Evolutionary conservation across 73 alveolate genomes (phyloP).

Genomic region (Loxodes magnus): DNA sequence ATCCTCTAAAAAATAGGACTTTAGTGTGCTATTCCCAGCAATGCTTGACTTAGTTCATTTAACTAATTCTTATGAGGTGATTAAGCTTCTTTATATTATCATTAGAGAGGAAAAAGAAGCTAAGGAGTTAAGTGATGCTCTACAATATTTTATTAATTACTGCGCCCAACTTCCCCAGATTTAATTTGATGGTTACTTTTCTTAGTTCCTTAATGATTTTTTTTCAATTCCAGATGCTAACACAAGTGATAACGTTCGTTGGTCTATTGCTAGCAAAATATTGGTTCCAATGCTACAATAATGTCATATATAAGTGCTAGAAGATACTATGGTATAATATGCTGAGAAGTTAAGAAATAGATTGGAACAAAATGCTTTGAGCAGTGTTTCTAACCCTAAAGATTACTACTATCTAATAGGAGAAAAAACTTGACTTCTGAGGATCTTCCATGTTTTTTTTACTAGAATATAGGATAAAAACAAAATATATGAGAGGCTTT

Average conservation of each 20-base stretch:
- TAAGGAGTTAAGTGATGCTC: slow-evolving; percentile 19
- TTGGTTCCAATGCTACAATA: slow-evolving; percentile 11
- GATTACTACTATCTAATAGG: slow-evolving; percentile 21
- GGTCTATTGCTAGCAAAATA: slow-evolving; percentile 27
- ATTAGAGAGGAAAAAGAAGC: slow-evolving; percentile 34
- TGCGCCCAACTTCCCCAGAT: not conserved
- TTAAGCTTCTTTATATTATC: slow-evolving; percentile 20
- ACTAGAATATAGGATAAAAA: too few species aligned
- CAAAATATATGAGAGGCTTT: too few species aligned
- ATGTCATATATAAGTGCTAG: slow-evolving; percentile 14
- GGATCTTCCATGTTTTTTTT: slow-evolving; percentile 59
- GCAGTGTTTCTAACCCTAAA: not conserved
- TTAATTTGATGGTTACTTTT: slow-evolving; percentile 3
- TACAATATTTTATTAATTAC: slow-evolving; percentile 16
- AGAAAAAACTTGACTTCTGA: slow-evolving; percentile 58
- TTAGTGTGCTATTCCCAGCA: not conserved
- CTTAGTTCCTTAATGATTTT: slow-evolving; percentile 1
- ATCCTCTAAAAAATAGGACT: slow-evolving; percentile 17
- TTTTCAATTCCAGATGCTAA: slow-evolving; percentile 9
- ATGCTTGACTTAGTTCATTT: not conserved
- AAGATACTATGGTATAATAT: slow-evolving; percentile 20
- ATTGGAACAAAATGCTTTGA: slow-evolving; percentile 14
- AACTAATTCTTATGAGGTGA: slow-evolving; percentile 3
- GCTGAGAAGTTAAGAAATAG: slow-evolving; percentile 37
- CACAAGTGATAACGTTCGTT: slow-evolving; percentile 25